Evolutionary conservation across 768 basidiomycete species (phyloP), one percentile per base, ranked within the genome.

Genomic region (Russula sp.): DNA sequence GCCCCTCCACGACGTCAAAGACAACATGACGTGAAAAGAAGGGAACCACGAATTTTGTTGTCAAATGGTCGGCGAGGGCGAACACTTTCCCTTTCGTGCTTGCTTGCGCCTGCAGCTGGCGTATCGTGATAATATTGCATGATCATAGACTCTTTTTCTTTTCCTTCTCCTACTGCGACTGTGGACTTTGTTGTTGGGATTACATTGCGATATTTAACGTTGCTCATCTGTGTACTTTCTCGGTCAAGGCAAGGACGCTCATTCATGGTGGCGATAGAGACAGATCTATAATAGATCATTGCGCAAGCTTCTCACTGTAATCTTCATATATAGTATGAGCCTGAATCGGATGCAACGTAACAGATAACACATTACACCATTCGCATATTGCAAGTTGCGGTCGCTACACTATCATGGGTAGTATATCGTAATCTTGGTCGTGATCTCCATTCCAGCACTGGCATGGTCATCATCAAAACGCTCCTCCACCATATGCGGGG

Each of bases 1-100:
- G 9, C 64, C 64, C 5, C 64, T 65, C 0, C 64, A 65, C 26
- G 54, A 59, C 5, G 16, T 48, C 24, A 49, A 11, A 14, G 32
- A 36, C 26, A n/a, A 38, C 9, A 26, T 24, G 20, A 58, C 22
- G 18, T 59, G 48, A 55, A 48, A 50, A 26, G 5, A 50, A 16
- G 24, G 49, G 14, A 28, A 5, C 49, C 49, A 28, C 26, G 26
- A 38, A 20, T 32, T 2, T 30, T 10, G 28, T 30, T n/a, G n/a
- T n/a, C 30, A 36, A 20, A 34, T 30, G 30, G 4, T 10, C 40
- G 32, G 55, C 51, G 28, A 10, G 48, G 36, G 36, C 4, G 8
- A 1, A 13, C 26, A 38, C 11, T 36, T 40, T 48, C n/a, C 22
- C 10, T n/a, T 48, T 48, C 18, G 8, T 11, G 18, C 14, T 30